A percentile compares a stretch with the other conserved stretches of the same genome.
Conservation (phyloP, 2,329 filamentous ascomycete genomes). For the Coniosporium tulheliwenetii region DNA sequence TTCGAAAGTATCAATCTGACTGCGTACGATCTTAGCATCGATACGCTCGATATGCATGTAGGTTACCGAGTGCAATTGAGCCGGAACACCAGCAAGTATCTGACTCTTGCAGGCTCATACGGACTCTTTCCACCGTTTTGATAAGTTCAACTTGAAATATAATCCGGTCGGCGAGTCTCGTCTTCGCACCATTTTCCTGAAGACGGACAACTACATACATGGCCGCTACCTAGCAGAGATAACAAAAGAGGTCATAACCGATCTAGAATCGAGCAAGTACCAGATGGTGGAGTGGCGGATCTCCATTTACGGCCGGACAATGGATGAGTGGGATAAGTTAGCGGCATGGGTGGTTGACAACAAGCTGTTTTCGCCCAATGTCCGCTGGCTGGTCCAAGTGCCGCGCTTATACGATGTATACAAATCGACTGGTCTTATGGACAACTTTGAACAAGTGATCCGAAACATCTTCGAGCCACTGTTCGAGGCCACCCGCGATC, state of each 20-base stretch:
- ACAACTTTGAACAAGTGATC: conserved; percentile 79
- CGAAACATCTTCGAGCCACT: conserved; percentile 85
- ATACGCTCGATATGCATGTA: conserved; percentile 97
- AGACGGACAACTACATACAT: conserved; percentile 96
- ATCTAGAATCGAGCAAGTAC: conserved; percentile 97
- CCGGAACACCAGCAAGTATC: conserved; percentile 1
- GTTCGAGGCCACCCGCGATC: conserved; percentile 86
- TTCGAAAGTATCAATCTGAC: conserved; percentile 96
- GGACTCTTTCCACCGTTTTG: conserved; percentile 95
- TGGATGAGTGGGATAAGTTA: conserved; percentile 95
- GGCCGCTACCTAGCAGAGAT: conserved; percentile 94
- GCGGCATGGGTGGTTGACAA: conserved; percentile 97
- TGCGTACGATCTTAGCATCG: conserved; percentile 93
- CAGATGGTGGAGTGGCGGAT: conserved; percentile 99
- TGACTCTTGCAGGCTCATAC: conserved; percentile 56
- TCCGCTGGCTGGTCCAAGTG: conserved; percentile 92
- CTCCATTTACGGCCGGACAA: conserved; percentile 81
- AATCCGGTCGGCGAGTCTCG: conserved; percentile 94
- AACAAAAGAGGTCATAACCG: conserved; percentile 92
- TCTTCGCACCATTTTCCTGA: conserved; percentile 92
- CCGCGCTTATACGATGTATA: conserved; percentile 93
- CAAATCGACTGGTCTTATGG: conserved; percentile 66
- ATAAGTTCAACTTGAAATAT: conserved; percentile 99
- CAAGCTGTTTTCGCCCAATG: conserved; percentile 94
- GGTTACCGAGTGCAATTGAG: conserved; percentile 17